A percentile compares a stretch with the other conserved stretches of the same genome.
phyloP scores from a whole-genome alignment of 176 grass and related monocot genomes.

The Rhynchospora tenuis region DNA sequence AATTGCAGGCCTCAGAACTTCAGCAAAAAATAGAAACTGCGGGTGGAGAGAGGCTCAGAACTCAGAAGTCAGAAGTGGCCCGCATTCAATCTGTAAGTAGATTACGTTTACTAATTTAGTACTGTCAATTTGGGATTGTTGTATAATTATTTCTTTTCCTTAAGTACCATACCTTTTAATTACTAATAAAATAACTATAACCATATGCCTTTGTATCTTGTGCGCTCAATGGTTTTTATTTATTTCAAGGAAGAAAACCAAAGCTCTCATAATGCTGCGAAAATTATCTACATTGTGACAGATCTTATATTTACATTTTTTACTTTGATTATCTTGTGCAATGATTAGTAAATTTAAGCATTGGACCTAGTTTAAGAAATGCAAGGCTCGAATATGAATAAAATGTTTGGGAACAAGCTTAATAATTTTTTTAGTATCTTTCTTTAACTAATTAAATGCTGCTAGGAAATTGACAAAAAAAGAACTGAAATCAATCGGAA shows the following conservation, averaged over 20 bases:
- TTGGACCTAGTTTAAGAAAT: neutral
- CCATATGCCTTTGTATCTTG: neutral
- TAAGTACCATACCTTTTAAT: neutral
- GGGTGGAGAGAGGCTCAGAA: slow-evolving; percentile 73
- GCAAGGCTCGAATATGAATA: neutral
- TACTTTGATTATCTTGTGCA: neutral
- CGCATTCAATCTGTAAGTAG: slow-evolving; percentile 74
- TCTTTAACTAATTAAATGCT: neutral
- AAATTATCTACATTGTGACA: too few relatives aligned
- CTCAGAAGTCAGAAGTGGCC: slow-evolving; percentile 79
- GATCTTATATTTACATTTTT: too few relatives aligned
- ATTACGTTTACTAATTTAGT: slow-evolving; percentile 1
- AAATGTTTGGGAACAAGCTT: too few relatives aligned
- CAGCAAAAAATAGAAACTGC: slow-evolving; percentile 92
- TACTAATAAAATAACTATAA: neutral
- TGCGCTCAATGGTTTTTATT: neutral
- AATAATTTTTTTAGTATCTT: too few relatives aligned
- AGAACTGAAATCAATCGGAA: slow-evolving; percentile 85
- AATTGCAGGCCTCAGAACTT: slow-evolving; percentile 74
- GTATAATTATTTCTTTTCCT: neutral
- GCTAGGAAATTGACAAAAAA: slow-evolving; percentile 89
- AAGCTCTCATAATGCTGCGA: neutral
- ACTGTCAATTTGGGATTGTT: neutral
- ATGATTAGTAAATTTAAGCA: neutral
- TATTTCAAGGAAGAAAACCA: neutral